phyloP scores from a whole-genome alignment of 2,329 filamentous ascomycete species.

The Dothidotthia symphoricarpi region DNA sequence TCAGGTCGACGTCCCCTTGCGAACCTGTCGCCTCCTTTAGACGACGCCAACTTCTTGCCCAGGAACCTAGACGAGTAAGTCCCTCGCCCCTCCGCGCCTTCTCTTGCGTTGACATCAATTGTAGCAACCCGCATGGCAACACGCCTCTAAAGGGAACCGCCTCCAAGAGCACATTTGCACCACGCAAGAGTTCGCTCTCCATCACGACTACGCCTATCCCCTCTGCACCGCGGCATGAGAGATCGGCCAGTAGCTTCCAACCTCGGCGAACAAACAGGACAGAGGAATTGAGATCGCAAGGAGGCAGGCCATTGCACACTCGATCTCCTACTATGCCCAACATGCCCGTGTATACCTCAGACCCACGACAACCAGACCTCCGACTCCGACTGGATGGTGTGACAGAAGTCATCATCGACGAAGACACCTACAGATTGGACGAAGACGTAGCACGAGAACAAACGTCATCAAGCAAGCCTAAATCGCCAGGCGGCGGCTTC shows the following conservation, averaged over 20 bases:
- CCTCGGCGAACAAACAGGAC: slow-evolving; percentile 26
- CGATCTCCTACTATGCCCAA: slow-evolving; percentile 43
- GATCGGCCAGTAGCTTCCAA: slow-evolving; percentile 36
- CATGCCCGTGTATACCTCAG: slow-evolving; percentile 36
- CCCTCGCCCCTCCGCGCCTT: slow-evolving; percentile 1
- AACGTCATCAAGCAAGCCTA: slow-evolving; percentile 38
- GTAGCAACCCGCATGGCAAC: slow-evolving; percentile 38
- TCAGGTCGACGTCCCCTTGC: slow-evolving; percentile 22
- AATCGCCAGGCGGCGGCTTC: slow-evolving; percentile 54
- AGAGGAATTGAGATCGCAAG: slow-evolving; percentile 24
- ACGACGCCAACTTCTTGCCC: slow-evolving; percentile 36
- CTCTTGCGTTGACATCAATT: slow-evolving; percentile 14
- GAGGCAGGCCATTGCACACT: slow-evolving; percentile 22
- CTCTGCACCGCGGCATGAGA: slow-evolving; percentile 36
- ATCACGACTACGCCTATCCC: slow-evolving; percentile 11
- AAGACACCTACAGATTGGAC: slow-evolving; percentile 31
- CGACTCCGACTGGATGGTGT: slow-evolving; percentile 40
- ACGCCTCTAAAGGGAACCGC: slow-evolving; percentile 29
- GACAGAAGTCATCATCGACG: slow-evolving; percentile 39
- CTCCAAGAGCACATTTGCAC: slow-evolving; percentile 24
- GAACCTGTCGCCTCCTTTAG: slow-evolving; percentile 34
- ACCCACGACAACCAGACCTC: slow-evolving; percentile 30
- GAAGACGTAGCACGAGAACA: slow-evolving; percentile 21
- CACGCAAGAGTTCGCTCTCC: slow-evolving; percentile 23
- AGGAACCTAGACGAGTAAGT: slow-evolving; percentile 43